Evolutionary conservation across 108 stramenopile genomes (phyloP).

Genomic region (Thalassiosira profunda): DNA sequence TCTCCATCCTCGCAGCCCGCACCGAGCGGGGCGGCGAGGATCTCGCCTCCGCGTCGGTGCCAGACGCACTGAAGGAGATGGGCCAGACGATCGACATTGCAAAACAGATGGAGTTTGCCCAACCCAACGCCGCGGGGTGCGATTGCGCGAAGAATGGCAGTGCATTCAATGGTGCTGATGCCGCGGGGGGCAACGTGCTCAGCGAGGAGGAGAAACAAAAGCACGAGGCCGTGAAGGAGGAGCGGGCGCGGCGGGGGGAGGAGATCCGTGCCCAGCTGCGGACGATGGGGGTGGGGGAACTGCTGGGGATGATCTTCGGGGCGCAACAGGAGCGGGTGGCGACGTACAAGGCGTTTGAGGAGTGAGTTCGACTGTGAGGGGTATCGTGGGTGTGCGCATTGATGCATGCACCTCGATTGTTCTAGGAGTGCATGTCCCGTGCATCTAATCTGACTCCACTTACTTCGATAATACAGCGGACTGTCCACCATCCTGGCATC

Average conservation of each 20-base stretch:
- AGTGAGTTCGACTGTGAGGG: too few species aligned
- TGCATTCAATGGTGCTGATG: background rate
- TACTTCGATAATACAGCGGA: conserved; percentile 30
- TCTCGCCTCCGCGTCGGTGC: conserved; percentile 8
- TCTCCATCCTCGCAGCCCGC: conserved; percentile 74
- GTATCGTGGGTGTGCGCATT: background rate
- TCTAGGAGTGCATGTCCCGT: background rate
- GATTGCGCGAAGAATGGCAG: conserved; percentile 3
- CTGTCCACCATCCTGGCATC: conserved; percentile 58
- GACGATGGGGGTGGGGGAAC: conserved; percentile 49
- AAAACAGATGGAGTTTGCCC: conserved; percentile 33
- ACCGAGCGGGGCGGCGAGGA: conserved; percentile 17
- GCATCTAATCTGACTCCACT: background rate
- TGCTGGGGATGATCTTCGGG: conserved; percentile 56
- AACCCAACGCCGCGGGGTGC: conserved; percentile 10
- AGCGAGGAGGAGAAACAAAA: conserved; percentile 12
- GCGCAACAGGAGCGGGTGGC: conserved; percentile 75
- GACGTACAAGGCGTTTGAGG: conserved; percentile 65
- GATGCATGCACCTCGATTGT: background rate
- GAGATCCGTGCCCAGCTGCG: conserved; percentile 48
- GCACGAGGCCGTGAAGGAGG: conserved; percentile 38
- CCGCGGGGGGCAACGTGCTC: background rate
- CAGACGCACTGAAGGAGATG: conserved; percentile 57
- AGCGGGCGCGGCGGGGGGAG: conserved; percentile 29
- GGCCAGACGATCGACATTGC: conserved; percentile 79